Evolutionary conservation across 192 early-diverging fungal genomes (phyloP).

Genomic region (Anaeromyces robustus): DNA sequence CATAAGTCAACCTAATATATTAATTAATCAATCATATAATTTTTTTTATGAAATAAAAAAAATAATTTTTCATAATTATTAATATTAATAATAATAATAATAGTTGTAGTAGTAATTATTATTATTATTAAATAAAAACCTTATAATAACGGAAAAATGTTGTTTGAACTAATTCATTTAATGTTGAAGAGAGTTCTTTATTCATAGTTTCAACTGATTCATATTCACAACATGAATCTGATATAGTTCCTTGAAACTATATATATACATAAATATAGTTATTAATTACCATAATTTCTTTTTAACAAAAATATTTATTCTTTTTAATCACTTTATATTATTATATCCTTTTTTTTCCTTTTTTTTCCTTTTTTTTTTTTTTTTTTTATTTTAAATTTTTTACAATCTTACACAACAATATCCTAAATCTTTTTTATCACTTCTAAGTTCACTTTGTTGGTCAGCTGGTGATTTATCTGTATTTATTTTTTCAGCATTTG

Average conservation of each 20-base stretch:
- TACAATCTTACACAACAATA: neutral
- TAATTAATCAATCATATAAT: neutral
- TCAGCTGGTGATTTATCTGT: neutral
- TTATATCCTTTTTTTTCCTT: no score
- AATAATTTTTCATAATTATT: no score
- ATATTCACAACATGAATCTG: constrained; percentile 54
- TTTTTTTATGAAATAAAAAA: no score
- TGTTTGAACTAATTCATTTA: constrained; percentile 62
- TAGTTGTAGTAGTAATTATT: no score
- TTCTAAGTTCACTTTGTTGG: neutral
- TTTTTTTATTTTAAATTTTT: no score
- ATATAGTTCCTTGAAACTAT: constrained; percentile 21
- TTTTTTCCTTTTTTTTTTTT: no score
- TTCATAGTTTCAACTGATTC: constrained; percentile 64
- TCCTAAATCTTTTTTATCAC: neutral
- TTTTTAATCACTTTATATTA: no score
- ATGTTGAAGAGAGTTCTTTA: constrained; percentile 38
- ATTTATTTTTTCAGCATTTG: neutral
- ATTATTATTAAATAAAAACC: constrained; percentile 16
- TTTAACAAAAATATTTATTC: no score
- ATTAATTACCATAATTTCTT: no score
- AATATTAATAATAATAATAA: no score
- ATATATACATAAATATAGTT: neutral
- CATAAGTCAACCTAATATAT: constrained; percentile 57
- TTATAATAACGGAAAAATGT: constrained; percentile 86